Evolutionary conservation across 2,329 filamentous ascomycete species (phyloP).

Genomic region (Pezicula rhizophila): DNA sequence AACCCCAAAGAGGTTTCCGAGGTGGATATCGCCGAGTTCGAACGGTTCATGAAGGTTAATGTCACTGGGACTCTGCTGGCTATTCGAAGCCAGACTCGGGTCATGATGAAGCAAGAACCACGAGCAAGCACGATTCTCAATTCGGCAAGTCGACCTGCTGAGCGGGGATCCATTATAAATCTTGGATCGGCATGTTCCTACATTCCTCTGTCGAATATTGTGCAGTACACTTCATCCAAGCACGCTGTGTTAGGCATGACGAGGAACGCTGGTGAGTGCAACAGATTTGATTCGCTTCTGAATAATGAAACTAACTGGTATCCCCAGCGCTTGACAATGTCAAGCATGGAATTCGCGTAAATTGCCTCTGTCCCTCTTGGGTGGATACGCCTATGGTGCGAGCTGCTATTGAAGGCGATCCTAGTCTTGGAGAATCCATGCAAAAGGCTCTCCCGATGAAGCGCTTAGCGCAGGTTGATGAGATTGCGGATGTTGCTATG

Average conservation of each 20-base stretch:
- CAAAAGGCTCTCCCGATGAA: conserved; percentile 5
- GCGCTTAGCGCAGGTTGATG: conserved; percentile 5
- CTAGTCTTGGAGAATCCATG: conserved; percentile 1
- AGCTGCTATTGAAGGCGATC: conserved; percentile 1
- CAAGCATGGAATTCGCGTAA: conserved; percentile 8
- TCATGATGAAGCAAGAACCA: conserved; percentile 6
- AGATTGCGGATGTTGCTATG: conserved; percentile 7
- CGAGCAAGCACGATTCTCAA: not conserved
- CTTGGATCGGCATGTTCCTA: conserved; percentile 7
- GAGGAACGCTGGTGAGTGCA: conserved; percentile 4
- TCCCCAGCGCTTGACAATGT: conserved; percentile 9
- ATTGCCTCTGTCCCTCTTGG: conserved; percentile 10
- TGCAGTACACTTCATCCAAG: conserved; percentile 10
- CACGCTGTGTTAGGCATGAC: conserved; percentile 8
- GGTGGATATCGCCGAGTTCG: conserved; percentile 5
- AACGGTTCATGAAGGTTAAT: conserved; percentile 3
- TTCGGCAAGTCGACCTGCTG: not conserved
- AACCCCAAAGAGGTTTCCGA: not conserved
- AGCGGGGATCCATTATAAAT: conserved; percentile 6
- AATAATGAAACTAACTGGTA: not conserved
- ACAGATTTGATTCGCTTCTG: not conserved
- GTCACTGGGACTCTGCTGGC: conserved; percentile 5
- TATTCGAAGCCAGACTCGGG: not conserved
- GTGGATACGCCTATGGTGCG: conserved; percentile 10
- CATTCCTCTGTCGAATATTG: conserved; percentile 3